Evolutionary conservation across 2,329 filamentous ascomycete species (phyloP), one percentile per base, ranked within the genome.

Genomic region (Aspergillus bombycis): DNA sequence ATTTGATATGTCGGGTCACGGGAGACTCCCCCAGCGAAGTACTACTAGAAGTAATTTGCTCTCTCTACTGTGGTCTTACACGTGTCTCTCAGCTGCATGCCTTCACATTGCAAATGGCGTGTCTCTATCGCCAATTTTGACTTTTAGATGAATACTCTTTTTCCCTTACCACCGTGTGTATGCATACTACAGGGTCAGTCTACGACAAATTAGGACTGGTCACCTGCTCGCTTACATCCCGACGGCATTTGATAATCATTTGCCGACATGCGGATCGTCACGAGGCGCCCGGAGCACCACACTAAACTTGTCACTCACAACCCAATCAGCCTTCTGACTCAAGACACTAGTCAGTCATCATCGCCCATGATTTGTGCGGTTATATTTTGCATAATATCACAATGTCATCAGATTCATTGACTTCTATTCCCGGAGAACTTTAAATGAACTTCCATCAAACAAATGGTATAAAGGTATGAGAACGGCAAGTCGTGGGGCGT

Each of bases 361-460:
- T 48, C 12, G 23, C 45, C 50, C 30, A 55, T 19, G n/a, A 26
- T 26, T 38, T 36, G 16, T 52, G 28, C 10, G 1, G 19, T 16
- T 4, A 23, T 43, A 5, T 30, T 19, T 45, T 14, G 41, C 7
- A 16, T n/a, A 48, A 58, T 34, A 46, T 46, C 21, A 38, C 30
- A 55, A 30, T 36, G 52, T 55, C 52, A 55, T 55, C 52, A 55
- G 36, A 55, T 36, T 55, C 52, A 55, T 55, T 38, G 19, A 55
- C 30, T 38, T 55, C 32, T 55, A 55, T 55, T 38, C 36, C 52
- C 34, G 23, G n/a, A 36, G 34, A 55, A 38, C 21, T 55, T 55
- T 55, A 36, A 26, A 38, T 36, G 8, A 38, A 38, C 52, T 55
- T 36, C 52, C 52, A 38, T 55, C 34, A 55, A 38, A 55, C n/a